Evolutionary conservation across 192 early-diverging fungal genomes (phyloP), one percentile per base, ranked within the genome.

Genomic region (Coemansia nantahalensis): DNA sequence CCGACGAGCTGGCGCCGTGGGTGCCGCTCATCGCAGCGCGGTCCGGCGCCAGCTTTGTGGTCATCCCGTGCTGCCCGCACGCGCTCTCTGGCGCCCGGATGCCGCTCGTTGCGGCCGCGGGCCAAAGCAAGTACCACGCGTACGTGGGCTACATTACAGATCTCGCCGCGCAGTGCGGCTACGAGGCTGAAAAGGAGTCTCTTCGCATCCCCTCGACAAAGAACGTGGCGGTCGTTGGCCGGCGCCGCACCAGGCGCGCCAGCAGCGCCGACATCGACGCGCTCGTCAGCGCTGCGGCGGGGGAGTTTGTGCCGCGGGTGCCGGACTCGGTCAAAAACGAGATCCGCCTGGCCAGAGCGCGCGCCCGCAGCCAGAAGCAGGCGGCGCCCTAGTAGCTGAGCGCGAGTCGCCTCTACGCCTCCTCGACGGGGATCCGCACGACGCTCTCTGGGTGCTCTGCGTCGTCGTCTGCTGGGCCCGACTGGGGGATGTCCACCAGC

Each of bases 1-100:
- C 91, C 3, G 91, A 93, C 60, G 91, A 93, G 59, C 72, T 93
- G 24, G 86, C 86, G 12, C 85, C 88, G 17, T 93, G 91, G 85
- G 84, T 90, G 21, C 90, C 91, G 14, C 82, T 90, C 21, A 86
- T 91, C 30, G 85, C 88, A 2, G 67, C 83, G 1, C 60, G 65
- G 5, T 17, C 32, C 13, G 13, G 6, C 11, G 9, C 38, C n/a
- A 74, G 49, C 2, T 77, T 91, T 54, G 63, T 90, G 32, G 78
- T 88, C 10, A 91, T 93, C 45, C 91, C 91, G 2, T 93, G 91
- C 56, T 93, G 91, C 39, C 83, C 83, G n/a, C 86, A 82, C 66
- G 79, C 76, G n/a, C 63, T 91, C 22, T 80, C 80, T 15, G 91
- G 91, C 3, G 69, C 71, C 23, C 77, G 81, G 37, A 83, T 84